These are phyloP conservation scores for Chlorella vulgaris DNA, from an alignment of 139 green algal species.

Conservation along the genomic window DNA sequence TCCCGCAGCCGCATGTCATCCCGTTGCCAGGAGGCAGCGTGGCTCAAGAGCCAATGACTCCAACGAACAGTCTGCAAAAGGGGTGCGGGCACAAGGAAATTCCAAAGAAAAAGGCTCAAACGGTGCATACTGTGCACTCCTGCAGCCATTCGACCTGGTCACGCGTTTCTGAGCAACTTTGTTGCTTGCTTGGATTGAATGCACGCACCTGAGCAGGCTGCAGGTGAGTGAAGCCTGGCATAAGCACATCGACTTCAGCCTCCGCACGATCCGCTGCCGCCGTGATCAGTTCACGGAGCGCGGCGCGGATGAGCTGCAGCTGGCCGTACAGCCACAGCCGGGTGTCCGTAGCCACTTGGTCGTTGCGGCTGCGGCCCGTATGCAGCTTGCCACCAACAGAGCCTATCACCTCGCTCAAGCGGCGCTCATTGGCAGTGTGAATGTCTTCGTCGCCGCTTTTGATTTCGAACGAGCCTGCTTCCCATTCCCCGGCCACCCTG, in stretches of 20 bases:
- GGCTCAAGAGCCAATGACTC: slow-evolving; percentile 94
- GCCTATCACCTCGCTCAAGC: slow-evolving; percentile 91
- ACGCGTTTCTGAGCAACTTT: too few relatives aligned
- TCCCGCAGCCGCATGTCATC: slow-evolving; percentile 93
- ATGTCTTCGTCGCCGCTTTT: slow-evolving; percentile 96
- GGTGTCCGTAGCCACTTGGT: slow-evolving; percentile 98
- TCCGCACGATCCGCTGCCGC: slow-evolving; percentile 82
- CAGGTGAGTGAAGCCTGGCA: slow-evolving; percentile 97
- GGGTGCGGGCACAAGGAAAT: neutral
- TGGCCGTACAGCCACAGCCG: slow-evolving; percentile 89
- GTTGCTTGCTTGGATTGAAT: neutral
- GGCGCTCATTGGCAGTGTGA: slow-evolving; percentile 96
- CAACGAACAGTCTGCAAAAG: slow-evolving; percentile 86
- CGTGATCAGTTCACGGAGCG: slow-evolving; percentile 83
- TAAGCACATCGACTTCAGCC: slow-evolving; percentile 87
- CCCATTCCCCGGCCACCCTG: slow-evolving; percentile 77
- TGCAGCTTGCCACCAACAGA: slow-evolving; percentile 96
- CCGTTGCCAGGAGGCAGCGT: slow-evolving; percentile 91
- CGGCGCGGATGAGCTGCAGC: slow-evolving; percentile 68
- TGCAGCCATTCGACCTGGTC: too few relatives aligned
- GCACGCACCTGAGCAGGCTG: slow-evolving; percentile 76
- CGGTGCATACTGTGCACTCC: too few relatives aligned
- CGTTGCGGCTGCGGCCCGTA: slow-evolving; percentile 94
- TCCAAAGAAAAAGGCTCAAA: too few relatives aligned
- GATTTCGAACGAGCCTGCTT: slow-evolving; percentile 74